A percentile compares a stretch with the other conserved stretches of the same genome.
Evolutionary conservation across 139 green algal genomes (phyloP).

Genomic region (Closterium sp.): DNA sequence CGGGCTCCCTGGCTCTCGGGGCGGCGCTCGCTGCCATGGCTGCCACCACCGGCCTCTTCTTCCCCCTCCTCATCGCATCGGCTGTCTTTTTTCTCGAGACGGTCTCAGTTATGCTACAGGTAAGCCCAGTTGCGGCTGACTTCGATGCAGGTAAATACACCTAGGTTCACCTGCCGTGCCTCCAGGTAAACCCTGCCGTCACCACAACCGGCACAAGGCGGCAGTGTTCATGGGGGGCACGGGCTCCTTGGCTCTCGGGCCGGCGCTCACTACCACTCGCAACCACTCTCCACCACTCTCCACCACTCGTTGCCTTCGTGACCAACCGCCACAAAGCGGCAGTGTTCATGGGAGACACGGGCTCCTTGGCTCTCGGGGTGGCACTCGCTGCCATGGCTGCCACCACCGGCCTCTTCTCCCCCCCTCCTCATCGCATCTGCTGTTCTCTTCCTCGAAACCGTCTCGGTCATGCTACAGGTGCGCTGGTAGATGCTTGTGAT

Average conservation of each 20-base stretch:
- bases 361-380: too few species aligned
- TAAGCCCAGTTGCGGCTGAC: too few species aligned
- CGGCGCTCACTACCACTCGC: background rate
- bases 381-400: conserved; percentile 47
- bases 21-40: conserved; percentile 45
- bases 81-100: conserved; percentile 58
- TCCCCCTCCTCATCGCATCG: conserved; percentile 47
- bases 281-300: too few species aligned
- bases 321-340: too few species aligned
- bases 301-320: too few species aligned
- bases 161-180: too few species aligned
- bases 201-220: conserved; percentile 58
- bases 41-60: conserved; percentile 18
- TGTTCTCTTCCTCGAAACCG: conserved; percentile 54
- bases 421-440: conserved; percentile 45
- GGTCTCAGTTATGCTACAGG: conserved; percentile 49
- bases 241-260: conserved; percentile 59
- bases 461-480: too few species aligned
- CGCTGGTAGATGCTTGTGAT: too few species aligned
- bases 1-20: conserved; percentile 59
- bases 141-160: too few species aligned
- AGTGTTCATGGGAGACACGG: too few species aligned
- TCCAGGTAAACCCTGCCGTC: too few species aligned
- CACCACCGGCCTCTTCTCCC: conserved; percentile 19
- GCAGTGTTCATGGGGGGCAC: conserved; percentile 66